These are phyloP conservation scores for Solanum medicagineum DNA, from an alignment of 257 asterid species.

Conservation along the genomic window DNA sequence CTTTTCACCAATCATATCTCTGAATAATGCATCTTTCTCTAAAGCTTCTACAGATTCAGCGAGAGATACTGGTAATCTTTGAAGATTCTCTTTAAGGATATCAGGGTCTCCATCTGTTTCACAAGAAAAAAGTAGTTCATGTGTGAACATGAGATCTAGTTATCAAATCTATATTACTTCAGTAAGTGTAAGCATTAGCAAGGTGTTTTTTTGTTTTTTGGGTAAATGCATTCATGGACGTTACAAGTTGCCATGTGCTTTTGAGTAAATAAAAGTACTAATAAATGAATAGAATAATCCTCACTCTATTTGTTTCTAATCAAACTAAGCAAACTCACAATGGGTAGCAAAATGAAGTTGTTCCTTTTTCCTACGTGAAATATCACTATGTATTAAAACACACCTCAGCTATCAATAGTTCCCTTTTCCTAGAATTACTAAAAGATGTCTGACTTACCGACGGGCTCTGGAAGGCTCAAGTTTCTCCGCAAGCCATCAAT, in stretches of 20 bases:
- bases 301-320: neutral
- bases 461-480: conserved; percentile 56
- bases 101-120: conserved; percentile 74
- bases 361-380: neutral
- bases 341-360: neutral
- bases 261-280: neutral
- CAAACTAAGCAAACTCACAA: neutral
- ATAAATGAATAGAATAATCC: neutral
- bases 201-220: neutral
- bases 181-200: neutral
- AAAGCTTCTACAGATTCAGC: conserved; percentile 85
- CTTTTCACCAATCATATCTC: conserved; percentile 65
- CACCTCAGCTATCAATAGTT: too few relatives aligned
- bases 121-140: neutral
- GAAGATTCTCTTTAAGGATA: conserved; percentile 42
- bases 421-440: neutral
- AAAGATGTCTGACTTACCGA: conserved; percentile 37
- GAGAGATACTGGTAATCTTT: conserved; percentile 63
- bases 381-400: neutral
- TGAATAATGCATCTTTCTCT: conserved; percentile 38
- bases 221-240: neutral
- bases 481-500: conserved; percentile 61
- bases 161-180: neutral
- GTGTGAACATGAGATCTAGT: neutral
- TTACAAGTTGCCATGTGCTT: neutral